These are phyloP conservation scores for Cladochytrium replicatum DNA, from an alignment of 192 early-diverging fungal species.

Conservation along the genomic window DNA sequence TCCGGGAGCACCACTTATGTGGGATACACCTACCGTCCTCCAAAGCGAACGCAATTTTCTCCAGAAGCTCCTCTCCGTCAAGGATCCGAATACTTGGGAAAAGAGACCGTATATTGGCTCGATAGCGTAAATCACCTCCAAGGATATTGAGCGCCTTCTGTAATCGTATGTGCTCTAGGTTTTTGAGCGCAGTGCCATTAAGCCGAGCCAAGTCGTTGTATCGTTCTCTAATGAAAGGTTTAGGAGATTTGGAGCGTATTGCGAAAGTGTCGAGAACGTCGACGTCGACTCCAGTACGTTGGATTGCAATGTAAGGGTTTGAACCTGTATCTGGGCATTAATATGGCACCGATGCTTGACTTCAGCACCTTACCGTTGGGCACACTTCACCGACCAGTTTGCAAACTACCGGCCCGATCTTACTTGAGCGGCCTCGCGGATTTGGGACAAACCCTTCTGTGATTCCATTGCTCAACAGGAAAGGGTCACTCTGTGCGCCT, in stretches of 20 bases:
- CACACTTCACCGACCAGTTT: conserved; percentile 30
- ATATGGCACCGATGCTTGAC: background rate
- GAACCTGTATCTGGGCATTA: conserved; percentile 17
- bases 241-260: conserved; percentile 22
- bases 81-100: conserved; percentile 30
- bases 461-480: no score
- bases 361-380: conserved; percentile 20
- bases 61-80: conserved; percentile 26
- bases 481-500: no score
- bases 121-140: no score
- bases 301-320: conserved; percentile 22
- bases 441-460: no score
- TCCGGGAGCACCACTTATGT: background rate
- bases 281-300: conserved; percentile 15
- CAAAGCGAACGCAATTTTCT: conserved; percentile 21
- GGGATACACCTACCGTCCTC: conserved; percentile 21
- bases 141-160: no score
- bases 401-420: conserved; percentile 36
- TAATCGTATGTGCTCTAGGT: conserved; percentile 23
- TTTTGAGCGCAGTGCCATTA: conserved; percentile 16
- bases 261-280: conserved; percentile 17
- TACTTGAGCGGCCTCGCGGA: no score
- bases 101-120: conserved; percentile 27
- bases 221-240: conserved; percentile 30
- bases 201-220: conserved; percentile 22